phyloP scores from a whole-genome alignment of 176 grass and related monocot species.

The Pontederia crassipes region DNA sequence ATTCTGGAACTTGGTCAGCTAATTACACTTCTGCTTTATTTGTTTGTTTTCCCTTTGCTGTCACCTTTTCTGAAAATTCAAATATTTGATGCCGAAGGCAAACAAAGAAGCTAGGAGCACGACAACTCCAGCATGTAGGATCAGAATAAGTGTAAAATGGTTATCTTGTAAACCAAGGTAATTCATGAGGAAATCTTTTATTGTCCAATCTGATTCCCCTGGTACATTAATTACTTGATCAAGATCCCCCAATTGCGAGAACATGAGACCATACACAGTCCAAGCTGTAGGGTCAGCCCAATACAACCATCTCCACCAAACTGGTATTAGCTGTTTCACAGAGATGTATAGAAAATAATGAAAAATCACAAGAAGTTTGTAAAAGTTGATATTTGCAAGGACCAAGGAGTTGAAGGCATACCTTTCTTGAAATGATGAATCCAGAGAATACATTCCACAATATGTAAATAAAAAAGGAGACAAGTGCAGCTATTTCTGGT shows the following conservation, averaged over 20 bases:
- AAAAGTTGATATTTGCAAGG: too few relatives aligned
- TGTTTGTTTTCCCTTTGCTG: too few relatives aligned
- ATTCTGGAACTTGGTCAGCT: too few relatives aligned
- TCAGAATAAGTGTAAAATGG: slow-evolving; percentile 24
- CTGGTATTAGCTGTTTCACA: slow-evolving; percentile 30
- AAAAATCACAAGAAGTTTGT: too few relatives aligned
- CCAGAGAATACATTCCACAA: slow-evolving; percentile 67
- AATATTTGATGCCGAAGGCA: slow-evolving; percentile 31
- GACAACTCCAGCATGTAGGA: slow-evolving; percentile 23
- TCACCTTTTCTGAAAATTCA: slow-evolving; percentile 43
- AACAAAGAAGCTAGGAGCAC: slow-evolving; percentile 26
- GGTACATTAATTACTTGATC: slow-evolving; percentile 19
- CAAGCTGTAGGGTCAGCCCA: slow-evolving; percentile 36
- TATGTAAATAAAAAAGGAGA: slow-evolving; percentile 58
- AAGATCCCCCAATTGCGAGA: slow-evolving; percentile 30
- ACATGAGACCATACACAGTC: slow-evolving; percentile 39
- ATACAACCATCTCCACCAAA: slow-evolving; percentile 47
- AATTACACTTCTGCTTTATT: too few relatives aligned
- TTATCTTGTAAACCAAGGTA: slow-evolving; percentile 26
- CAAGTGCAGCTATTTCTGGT: slow-evolving; percentile 46
- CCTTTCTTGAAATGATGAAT: slow-evolving; percentile 51
- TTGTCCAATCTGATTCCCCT: slow-evolving; percentile 4
- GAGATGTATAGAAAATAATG: too few relatives aligned
- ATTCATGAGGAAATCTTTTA: slow-evolving; percentile 27
- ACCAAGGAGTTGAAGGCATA: slow-evolving; percentile 3